Conservation (phyloP, 805 yeast species). For the Saccharomycopsis selenospora region DNA sequence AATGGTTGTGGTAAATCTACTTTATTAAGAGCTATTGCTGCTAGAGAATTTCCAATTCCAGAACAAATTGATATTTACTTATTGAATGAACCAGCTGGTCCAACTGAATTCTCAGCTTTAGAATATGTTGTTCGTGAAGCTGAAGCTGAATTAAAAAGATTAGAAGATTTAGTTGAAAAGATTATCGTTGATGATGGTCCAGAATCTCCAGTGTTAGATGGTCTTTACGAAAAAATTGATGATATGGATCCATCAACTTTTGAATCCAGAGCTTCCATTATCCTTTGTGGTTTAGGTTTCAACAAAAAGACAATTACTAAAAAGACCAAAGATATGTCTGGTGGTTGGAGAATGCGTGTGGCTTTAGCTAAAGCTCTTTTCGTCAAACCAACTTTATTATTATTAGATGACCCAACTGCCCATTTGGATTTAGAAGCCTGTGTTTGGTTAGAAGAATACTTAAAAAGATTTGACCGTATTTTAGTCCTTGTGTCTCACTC, state of each 20-base stretch:
- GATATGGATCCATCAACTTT: slow-evolving; percentile 93
- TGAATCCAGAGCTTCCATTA: slow-evolving; percentile 93
- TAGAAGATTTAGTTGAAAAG: slow-evolving; percentile 88
- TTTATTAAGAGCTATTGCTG: slow-evolving; percentile 85
- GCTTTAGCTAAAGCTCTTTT: slow-evolving; percentile 96
- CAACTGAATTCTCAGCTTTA: slow-evolving; percentile 84
- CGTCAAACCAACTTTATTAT: slow-evolving; percentile 91
- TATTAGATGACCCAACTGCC: slow-evolving; percentile 98
- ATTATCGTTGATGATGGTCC: slow-evolving; percentile 89
- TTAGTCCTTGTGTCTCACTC: slow-evolving; percentile 95
- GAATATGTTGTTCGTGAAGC: slow-evolving; percentile 98
- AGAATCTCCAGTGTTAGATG: slow-evolving; percentile 78
- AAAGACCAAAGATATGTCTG: slow-evolving; percentile 98
- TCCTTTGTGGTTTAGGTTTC: slow-evolving; percentile 96
- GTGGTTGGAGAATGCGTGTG: slow-evolving; percentile 99
- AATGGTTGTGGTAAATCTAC: slow-evolving; percentile 99
- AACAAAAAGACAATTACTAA: slow-evolving; percentile 77
- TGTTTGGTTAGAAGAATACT: slow-evolving; percentile 98
- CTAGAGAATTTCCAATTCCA: slow-evolving; percentile 94
- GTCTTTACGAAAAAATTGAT: slow-evolving; percentile 90
- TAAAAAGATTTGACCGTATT: slow-evolving; percentile 89
- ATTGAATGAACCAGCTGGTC: slow-evolving; percentile 96
- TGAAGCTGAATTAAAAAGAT: slow-evolving; percentile 79
- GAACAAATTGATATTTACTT: slow-evolving; percentile 85
- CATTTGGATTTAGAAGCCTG: slow-evolving; percentile 99